Base-by-base conservation (phyloP, 2,329 filamentous ascomycete genomes). In the Xylogone sp. region DNA sequence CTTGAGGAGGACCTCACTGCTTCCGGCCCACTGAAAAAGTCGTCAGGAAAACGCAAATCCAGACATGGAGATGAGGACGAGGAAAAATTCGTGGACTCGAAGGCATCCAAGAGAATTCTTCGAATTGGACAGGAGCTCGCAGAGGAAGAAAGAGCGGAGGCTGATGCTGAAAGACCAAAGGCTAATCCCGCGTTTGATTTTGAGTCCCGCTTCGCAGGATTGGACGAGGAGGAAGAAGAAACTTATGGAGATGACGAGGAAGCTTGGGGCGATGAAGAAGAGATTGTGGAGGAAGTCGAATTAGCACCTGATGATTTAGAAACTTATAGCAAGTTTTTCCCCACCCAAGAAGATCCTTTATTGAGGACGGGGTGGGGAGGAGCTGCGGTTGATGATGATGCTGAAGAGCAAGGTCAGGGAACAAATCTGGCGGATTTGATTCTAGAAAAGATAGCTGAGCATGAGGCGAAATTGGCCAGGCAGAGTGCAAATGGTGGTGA, bases 351-450 rank as follows among this genome's bases (percentile, higher is more conserved):
- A 56, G 66, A 66, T 58, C 54, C 59, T 16, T 57, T 66, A 21
- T 34, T 67, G 42, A 59, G 53, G 45, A 53, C 61, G 42, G 63
- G 65, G 12, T 68, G 63, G 63, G 63, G 59, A 24, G 62, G 60
- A 8, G 53, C 53, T 16, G 70, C 69, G 39, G 67, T 71, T 3
- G 24, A 39, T 39, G 70, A 69, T 46, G 74, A 72, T 12, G 70
- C 70, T 16, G 65, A 65, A 50, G 65, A 71, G 24, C 71, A 76
- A 31, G 73, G 74, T 42, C 76, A 76, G 13, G 77, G 80, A 13
- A 90, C 87, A 56, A 96, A 97, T 68, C 76, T 99, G 52, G 91
- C 94, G 16, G 92, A 96, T 64, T 75, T 99, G 56, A 99, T 99
- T 58, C 74, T 99, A 53, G 86, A 93, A 65, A 96, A 96, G 72